These are phyloP conservation scores for Zalaria sp. DNA, from an alignment of 2,329 filamentous ascomycete genomes.

Conservation along the genomic window DNA sequence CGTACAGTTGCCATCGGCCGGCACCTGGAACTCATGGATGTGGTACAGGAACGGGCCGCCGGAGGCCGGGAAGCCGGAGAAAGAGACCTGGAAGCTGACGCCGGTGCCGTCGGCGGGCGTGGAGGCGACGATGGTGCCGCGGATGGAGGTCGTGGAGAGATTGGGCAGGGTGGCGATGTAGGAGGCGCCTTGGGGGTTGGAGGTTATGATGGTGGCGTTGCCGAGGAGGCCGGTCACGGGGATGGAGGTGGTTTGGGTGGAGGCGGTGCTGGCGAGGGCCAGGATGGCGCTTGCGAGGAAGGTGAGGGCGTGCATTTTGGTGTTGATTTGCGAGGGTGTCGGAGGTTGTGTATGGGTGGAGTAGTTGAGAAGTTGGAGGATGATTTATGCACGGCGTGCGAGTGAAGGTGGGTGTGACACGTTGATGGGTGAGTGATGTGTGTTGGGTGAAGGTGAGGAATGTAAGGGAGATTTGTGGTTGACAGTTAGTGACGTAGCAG, in stretches of 20 bases:
- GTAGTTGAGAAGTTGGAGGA: too few species aligned
- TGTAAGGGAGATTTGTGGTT: too few species aligned
- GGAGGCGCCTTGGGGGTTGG: constrained; percentile 24
- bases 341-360: too few species aligned
- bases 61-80: constrained; percentile 24
- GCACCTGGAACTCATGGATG: constrained; percentile 52
- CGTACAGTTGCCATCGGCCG: constrained; percentile 56
- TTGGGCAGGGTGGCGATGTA: constrained; percentile 24
- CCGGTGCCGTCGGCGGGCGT: constrained; percentile 22
- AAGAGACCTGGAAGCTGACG: constrained; percentile 24
- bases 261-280: constrained; percentile 3
- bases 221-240: constrained; percentile 3
- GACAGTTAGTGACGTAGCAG: too few species aligned
- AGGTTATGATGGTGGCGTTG: constrained; percentile 18
- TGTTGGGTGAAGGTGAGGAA: not conserved
- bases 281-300: constrained; percentile 1
- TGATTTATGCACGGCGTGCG: not conserved
- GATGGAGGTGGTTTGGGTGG: constrained; percentile 5
- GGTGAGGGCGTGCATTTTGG: constrained; percentile 2
- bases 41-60: constrained; percentile 47
- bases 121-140: constrained; percentile 20
- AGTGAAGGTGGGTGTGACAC: not conserved
- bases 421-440: not conserved
- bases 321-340: not conserved
- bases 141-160: constrained; percentile 17